Percentiles rank a stretch among this genome's conserved stretches.
Evolutionary conservation across 768 basidiomycete species (phyloP).

Genomic region (Tylopilus sp.): DNA sequence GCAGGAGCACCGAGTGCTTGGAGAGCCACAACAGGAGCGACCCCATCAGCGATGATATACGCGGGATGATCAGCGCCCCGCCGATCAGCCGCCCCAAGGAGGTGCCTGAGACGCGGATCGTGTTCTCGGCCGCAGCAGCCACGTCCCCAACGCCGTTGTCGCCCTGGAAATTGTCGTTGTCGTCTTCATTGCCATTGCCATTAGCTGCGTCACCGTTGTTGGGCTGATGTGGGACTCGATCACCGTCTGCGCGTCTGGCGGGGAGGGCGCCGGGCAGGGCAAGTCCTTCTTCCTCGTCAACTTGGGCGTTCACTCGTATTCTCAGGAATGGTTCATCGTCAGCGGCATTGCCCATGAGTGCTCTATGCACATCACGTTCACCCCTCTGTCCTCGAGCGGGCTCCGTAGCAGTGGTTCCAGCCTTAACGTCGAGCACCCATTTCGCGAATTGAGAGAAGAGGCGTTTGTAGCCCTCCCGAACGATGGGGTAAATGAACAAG

Average conservation of each 20-base stretch:
- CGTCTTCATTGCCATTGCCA: not conserved
- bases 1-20: conserved; percentile 27
- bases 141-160: conserved; percentile 25
- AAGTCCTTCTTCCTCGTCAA: conserved; percentile 26
- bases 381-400: conserved; percentile 11
- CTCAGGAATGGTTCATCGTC: conserved; percentile 32
- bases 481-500: conserved; percentile 48
- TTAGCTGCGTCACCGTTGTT: conserved; percentile 7
- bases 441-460: conserved; percentile 39
- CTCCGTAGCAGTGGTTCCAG: conserved; percentile 8
- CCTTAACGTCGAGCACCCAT: conserved; percentile 40
- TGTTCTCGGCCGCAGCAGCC: conserved; percentile 54
- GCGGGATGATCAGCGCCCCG: conserved; percentile 66
- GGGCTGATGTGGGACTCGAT: conserved; percentile 11
- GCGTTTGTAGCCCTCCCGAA: conserved; percentile 42
- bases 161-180: conserved; percentile 8
- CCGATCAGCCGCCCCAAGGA: conserved; percentile 66
- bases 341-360: conserved; percentile 18
- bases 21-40: conserved; percentile 53
- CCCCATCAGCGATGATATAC: conserved; percentile 66
- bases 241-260: conserved; percentile 10
- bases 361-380: conserved; percentile 18
- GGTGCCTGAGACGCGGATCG: conserved; percentile 53
- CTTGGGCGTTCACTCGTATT: conserved; percentile 32
- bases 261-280: conserved; percentile 12